Evolutionary conservation across 768 basidiomycete species (phyloP).

Genomic region (Macrolepiota albuminosa): DNA sequence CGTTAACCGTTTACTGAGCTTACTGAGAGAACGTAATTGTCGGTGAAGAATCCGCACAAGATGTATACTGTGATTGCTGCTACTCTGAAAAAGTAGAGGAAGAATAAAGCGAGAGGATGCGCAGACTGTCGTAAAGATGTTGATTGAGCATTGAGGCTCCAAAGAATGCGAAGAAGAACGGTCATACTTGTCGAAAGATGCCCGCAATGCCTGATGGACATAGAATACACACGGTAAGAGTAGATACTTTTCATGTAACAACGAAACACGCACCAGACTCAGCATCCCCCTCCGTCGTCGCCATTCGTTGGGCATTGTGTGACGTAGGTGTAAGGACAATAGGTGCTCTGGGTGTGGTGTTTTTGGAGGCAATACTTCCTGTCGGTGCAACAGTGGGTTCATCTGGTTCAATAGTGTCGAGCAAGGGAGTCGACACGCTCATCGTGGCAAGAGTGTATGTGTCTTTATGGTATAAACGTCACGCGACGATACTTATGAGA

Average conservation of each 20-base stretch:
- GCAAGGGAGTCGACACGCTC: constrained; percentile 59
- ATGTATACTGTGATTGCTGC: constrained; percentile 90
- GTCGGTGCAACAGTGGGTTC: constrained; percentile 41
- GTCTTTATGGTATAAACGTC: not conserved
- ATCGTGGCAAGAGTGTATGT: constrained; percentile 10
- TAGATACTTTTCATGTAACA: not conserved
- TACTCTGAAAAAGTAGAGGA: constrained; percentile 83
- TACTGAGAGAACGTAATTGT: constrained; percentile 91
- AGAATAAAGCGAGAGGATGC: constrained; percentile 80
- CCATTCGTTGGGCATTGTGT: constrained; percentile 36
- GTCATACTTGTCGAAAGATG: constrained; percentile 68
- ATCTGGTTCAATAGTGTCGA: constrained; percentile 86
- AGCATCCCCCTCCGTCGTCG: constrained; percentile 58
- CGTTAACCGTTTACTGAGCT: constrained; percentile 9
- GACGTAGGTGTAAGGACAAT: constrained; percentile 58
- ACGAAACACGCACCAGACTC: constrained; percentile 58
- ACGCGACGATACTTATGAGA: not conserved
- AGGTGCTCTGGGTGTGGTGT: constrained; percentile 28
- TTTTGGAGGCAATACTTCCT: constrained; percentile 30
- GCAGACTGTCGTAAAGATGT: constrained; percentile 50
- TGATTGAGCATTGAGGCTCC: not conserved
- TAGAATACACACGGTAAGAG: not conserved
- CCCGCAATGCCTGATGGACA: constrained; percentile 54
- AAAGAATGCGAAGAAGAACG: not conserved
- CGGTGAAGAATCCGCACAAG: constrained; percentile 85